These are phyloP conservation scores for Candida palmyrensis DNA, from an alignment of 805 yeast species.

Conservation along the genomic window DNA sequence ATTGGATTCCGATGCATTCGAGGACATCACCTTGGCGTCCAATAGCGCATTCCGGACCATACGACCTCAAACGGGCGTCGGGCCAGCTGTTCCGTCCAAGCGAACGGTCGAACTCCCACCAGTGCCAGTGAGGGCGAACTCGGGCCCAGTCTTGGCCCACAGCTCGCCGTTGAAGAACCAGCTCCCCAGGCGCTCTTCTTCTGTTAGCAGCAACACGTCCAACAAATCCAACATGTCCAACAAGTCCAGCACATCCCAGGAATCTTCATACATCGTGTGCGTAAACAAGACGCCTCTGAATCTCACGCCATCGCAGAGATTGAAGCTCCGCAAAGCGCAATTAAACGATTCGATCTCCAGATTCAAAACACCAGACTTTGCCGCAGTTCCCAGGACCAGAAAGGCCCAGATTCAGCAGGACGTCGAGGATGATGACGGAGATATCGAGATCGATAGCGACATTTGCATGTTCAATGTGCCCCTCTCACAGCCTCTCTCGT, in stretches of 20 bases:
- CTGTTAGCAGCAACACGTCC: slow-evolving; percentile 11
- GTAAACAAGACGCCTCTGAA: slow-evolving; percentile 19
- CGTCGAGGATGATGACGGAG: slow-evolving; percentile 10
- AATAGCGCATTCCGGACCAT: background rate
- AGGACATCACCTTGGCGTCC: slow-evolving; percentile 3
- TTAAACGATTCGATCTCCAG: slow-evolving; percentile 18
- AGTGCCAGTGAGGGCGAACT: background rate
- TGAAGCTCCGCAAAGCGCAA: slow-evolving; percentile 20
- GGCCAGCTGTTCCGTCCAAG: too few relatives aligned
- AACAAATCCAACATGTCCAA: slow-evolving; percentile 5
- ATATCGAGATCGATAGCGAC: slow-evolving; percentile 26
- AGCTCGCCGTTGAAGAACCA: slow-evolving; percentile 13
- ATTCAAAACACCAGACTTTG: slow-evolving; percentile 8
- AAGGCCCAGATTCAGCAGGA: slow-evolving; percentile 1
- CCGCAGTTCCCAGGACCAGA: background rate
- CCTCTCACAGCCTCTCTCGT: slow-evolving; percentile 47
- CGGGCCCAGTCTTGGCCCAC: too few relatives aligned
- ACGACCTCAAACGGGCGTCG: too few relatives aligned
- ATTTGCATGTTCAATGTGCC: slow-evolving; percentile 61
- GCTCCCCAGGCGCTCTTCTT: slow-evolving; percentile 12
- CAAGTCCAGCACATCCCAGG: slow-evolving; percentile 4
- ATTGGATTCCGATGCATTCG: slow-evolving; percentile 3
- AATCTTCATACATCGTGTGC: slow-evolving; percentile 12
- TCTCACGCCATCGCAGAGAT: slow-evolving; percentile 27
- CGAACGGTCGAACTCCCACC: too few relatives aligned